Base-by-base conservation (phyloP, 2,329 filamentous ascomycete species). In the Amesomyces nigricolor region DNA sequence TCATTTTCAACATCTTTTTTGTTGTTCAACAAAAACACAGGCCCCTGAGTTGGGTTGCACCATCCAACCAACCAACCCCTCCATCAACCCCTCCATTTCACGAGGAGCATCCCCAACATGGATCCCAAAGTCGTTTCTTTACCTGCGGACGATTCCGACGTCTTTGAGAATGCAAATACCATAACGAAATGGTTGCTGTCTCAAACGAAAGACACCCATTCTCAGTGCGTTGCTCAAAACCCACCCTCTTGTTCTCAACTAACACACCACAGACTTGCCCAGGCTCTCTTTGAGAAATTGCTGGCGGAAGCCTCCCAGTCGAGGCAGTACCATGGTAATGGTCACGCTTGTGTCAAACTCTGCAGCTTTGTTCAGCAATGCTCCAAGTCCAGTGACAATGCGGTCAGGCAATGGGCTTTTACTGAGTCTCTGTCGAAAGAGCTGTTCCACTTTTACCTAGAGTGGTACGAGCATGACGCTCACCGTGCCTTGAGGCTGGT, bases 391-490 rank as follows among this genome's bases (percentile, higher is more conserved):
- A 60, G 64, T 13, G 73, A 75, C 9, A 58, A 68, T 26, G 54
- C 61, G 4, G 64, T 85, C 32, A 70, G 66, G 46, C 60, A 64
- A 9, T 81, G 81, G 73, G 78, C 78, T 1, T 83, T 81, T 58
- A 76, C 75, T 10, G 67, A 73, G 58, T 64, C 71, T 30, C 76
- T 78, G 3, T 75, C 73, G 17, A 61, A 76, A 49, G 70, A 71
- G 51, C 69, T 86, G 22, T 84, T 85, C 68, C 72, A 78, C 52
- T 85, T 83, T 63, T 87, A 82, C 64, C 72, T 86, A 49, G 82
- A 85, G 63, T 86, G 82, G 81, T 85, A 83, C 62, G 83, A 86
- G 63, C 80, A 80, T 54, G 82, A 86, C 63, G 79, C 82, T 57
- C 80, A 85, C 62, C 75, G 83, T 10, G 82, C 82, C 37, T 80